Evolutionary conservation across 2,329 filamentous ascomycete species (phyloP).

Genomic region (Ophiostoma ips): DNA sequence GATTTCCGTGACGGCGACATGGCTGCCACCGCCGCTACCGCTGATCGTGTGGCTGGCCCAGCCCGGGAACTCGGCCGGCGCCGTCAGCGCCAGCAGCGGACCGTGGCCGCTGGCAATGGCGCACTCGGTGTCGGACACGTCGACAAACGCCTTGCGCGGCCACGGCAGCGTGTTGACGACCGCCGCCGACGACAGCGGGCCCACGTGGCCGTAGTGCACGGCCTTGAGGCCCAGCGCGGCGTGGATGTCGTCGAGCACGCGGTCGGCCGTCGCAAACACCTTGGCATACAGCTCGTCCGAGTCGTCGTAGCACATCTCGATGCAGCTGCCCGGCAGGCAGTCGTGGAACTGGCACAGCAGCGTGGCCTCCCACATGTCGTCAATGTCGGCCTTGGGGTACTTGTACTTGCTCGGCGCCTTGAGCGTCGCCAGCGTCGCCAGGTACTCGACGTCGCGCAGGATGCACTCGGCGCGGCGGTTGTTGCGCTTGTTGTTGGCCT

Average conservation of each 20-base stretch:
- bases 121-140: conserved; percentile 38
- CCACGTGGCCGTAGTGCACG: conserved; percentile 27
- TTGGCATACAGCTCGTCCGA: conserved; percentile 77
- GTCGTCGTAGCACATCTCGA: conserved; percentile 97
- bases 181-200: conserved; percentile 18
- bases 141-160: conserved; percentile 61
- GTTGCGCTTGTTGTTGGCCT: conserved; percentile 93
- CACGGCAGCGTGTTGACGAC: conserved; percentile 74
- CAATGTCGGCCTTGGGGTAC: conserved; percentile 88
- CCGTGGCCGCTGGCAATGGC: conserved; percentile 45
- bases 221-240: conserved; percentile 49
- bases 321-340: conserved; percentile 84
- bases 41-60: background rate
- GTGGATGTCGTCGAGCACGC: conserved; percentile 56
- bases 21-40: background rate
- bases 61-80: background rate
- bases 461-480: conserved; percentile 77
- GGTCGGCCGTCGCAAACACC: conserved; percentile 64
- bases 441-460: conserved; percentile 73
- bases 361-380: conserved; percentile 88
- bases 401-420: conserved; percentile 51
- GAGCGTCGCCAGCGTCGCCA: conserved; percentile 75
- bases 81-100: conserved; percentile 31
- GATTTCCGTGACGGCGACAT: background rate
- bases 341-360: conserved; percentile 96